Base-by-base conservation (phyloP, 805 yeast genomes). In the Candida gorgasii region DNA sequence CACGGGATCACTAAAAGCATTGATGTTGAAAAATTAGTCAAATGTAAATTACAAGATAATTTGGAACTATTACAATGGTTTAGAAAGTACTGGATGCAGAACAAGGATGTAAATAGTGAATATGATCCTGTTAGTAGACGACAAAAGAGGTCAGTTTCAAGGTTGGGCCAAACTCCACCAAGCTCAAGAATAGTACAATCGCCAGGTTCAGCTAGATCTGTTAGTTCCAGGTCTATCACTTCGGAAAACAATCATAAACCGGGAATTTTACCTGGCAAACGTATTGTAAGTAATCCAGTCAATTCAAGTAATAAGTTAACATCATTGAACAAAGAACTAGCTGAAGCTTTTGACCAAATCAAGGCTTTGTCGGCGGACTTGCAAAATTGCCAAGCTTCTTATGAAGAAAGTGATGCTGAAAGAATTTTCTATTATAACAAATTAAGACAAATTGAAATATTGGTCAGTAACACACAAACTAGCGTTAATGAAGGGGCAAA, bases 51-150 rank as follows among this genome's bases (percentile, higher is more conserved):
- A 52, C 99, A 93, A 62, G 98, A 92, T 58, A 93, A 93, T 62
- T 74, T 93, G 54, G 98, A 90, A 66, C 86, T 93, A 55, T 68
- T 90, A 49, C 99, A 93, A 66, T 93, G 97, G 97, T 73, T 89
- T 56, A 83, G 86, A 57, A 77, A 76, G 54, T 82, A 72, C 55
- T 92, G 98, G 97, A 72, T 74, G 48, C 92, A 86, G 40, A 74
- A 80, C 55, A 82, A 78, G 57, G 84, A 83, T 43, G 83, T 82
- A 42, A 73, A 77, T 26, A 42, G 20, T 5, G 44, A 32, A 8
- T 90, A 90, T 56, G 95, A 90, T 61, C 80, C 97, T 1, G 61
- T 62, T 11, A 45, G 59, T 4, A 51, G 62, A 34, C 57, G 72
- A 34, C 51, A 34, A 20, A 33, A 41, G 19, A 9, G 42, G 9